Base-by-base conservation (phyloP, 345 rosid species). In the Lepidium didymum region DNA sequence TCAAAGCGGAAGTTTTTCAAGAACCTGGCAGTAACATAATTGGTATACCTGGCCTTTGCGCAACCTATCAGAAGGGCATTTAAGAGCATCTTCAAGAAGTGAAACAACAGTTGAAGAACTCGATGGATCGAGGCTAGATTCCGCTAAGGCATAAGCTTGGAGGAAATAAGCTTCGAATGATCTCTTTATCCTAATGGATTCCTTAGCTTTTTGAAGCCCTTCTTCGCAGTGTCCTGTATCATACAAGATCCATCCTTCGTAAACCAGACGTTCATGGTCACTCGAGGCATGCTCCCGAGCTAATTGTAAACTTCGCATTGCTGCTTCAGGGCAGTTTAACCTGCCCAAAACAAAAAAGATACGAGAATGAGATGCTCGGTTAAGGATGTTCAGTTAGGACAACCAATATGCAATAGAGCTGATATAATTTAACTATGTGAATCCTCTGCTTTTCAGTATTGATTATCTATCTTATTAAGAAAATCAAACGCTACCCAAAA, bases 131-230 rank as follows among this genome's bases (percentile, higher is more conserved):
- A 70, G 86, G 78, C 91, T 83, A 70, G 99, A 94, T 76, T 94
- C 99, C 0, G 97, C 99, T 77, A 94, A 79, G 12, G 99, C 97
- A 79, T 94, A 94, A 57, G 99, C 99, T 82, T 94, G 89, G 67
- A 94, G 88, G 79, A 93, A 93, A 80, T 90, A 93, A 19, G 98
- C 98, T 79, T 93, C 98, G n/a, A 93, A 93, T 4, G 99, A 94
- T 78, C 96, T 86, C 73, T 83, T 81, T 57, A 81, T 84, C 76
- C 80, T 74, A 21, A 91, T 88, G 66, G 97, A 94, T 64, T 89
- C 87, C 51, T 94, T 96, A 2, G 99, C 97, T 77, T 89, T 94
- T 68, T 59, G 84, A 63, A 91, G 88, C 53, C 99, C 97, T 84
- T 91, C 96, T 62, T 94, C 91, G 56, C 92, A 91, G 68, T 94